phyloP scores from a whole-genome alignment of 371 early-diverging fungal species.

The Circinella umbellata region DNA sequence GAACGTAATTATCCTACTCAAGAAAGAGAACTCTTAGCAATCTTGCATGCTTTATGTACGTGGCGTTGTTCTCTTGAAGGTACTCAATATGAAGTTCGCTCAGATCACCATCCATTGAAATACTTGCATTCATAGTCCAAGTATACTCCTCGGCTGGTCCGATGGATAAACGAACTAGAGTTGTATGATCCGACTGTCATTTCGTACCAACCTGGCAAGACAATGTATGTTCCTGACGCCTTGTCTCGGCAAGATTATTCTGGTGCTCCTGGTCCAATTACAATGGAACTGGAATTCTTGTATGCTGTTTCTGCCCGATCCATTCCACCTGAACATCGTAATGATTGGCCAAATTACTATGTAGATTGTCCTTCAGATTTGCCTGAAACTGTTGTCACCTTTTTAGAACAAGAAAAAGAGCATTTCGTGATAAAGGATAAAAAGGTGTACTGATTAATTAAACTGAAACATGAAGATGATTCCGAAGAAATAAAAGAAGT shows the following conservation, averaged over 20 bases:
- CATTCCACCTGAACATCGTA: no score
- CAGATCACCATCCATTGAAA: slow-evolving; percentile 32
- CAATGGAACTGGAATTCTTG: background rate
- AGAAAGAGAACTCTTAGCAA: slow-evolving; percentile 45
- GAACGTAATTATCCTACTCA: slow-evolving; percentile 33
- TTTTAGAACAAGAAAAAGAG: background rate
- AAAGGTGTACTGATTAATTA: background rate
- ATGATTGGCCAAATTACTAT: slow-evolving; percentile 15
- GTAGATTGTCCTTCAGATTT: background rate
- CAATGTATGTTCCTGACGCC: slow-evolving; percentile 29
- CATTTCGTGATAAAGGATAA: background rate
- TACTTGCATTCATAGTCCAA: slow-evolving; percentile 25
- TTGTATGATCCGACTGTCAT: slow-evolving; percentile 23
- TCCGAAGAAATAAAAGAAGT: background rate
- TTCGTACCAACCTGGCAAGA: slow-evolving; percentile 28
- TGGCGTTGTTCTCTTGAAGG: slow-evolving; percentile 43
- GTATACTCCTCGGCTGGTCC: no score
- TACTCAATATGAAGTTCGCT: slow-evolving; percentile 18
- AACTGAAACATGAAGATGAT: background rate
- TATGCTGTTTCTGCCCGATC: no score
- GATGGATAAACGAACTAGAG: slow-evolving; percentile 29
- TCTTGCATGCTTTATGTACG: slow-evolving; percentile 28
- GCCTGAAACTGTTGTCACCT: background rate
- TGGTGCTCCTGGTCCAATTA: background rate
- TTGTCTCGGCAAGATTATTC: slow-evolving; percentile 20